Base-by-base conservation (phyloP, 2,329 filamentous ascomycete genomes). In the Hysterium pulicare region DNA sequence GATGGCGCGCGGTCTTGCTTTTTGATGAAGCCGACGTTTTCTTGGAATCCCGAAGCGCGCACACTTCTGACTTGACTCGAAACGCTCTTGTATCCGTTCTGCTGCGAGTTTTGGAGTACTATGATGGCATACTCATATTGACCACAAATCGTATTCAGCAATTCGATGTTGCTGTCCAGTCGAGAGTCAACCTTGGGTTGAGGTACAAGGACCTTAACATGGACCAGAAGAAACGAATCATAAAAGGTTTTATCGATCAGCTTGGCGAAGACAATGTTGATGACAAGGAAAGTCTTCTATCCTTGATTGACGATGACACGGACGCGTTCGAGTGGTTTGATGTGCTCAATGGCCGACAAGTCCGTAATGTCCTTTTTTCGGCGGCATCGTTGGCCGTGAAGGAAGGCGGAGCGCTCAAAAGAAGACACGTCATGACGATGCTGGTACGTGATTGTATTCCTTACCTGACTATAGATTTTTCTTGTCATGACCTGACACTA, bases 1-100 rank as follows among this genome's bases (percentile, higher is more conserved):
- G 64, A 3, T 74, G 72, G 63, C 61, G 60, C 15, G 61, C 62
- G 0, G 57, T 68, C 17, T 48, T 68, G 6, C 50, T 67, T 13
- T 53, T 64, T 30, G 61, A 66, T 41, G 62, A 66, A 47, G 57
- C 56, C 20, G 62, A 66, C 42, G 49, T 64, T 9, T 64, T 61
- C 44, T 52, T 66, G 4, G 33, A 48, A 20, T 35, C 26, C 15
- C 42, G 45, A 5, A 19, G 21, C 17, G 15, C 24, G 8, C 24
- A 28, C 13, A 28, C 33, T 21, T 33, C 40, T 32, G 37, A 45
- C 39, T 33, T 45, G 17, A 30, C 21, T 5, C 38, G 42, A 7
- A 45, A 45, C 26, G 42, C 35, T 26, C 42, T 45, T 4, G 22
- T 33, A 28, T 22, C 42, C 39, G 44, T 44, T 32, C 37, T 45